Evolutionary conservation across 2,329 filamentous ascomycete species (phyloP).

Genomic region (Huntiella omanensis): DNA sequence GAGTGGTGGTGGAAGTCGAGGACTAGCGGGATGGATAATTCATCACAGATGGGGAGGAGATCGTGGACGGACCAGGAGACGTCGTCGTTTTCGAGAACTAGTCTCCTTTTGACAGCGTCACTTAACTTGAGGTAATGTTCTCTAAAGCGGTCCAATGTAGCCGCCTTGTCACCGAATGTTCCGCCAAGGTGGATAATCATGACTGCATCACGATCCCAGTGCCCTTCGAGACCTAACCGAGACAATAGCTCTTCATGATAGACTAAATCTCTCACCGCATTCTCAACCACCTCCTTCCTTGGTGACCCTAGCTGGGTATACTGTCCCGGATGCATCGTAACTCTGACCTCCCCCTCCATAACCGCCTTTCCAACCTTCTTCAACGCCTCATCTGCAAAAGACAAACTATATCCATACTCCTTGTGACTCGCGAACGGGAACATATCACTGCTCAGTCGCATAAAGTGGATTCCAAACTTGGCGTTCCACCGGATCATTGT

Average conservation of each 20-base stretch:
- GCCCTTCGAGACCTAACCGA: constrained; percentile 56
- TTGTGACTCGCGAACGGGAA: constrained; percentile 87
- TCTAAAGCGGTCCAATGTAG: constrained; percentile 60
- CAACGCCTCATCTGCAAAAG: constrained; percentile 62
- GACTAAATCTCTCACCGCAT: constrained; percentile 61
- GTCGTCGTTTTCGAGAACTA: constrained; percentile 90
- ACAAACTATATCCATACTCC: constrained; percentile 70
- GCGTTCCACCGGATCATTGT: constrained; percentile 90
- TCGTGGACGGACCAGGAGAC: constrained; percentile 88
- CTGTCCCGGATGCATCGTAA: constrained; percentile 82
- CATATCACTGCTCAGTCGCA: constrained; percentile 88
- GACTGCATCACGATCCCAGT: constrained; percentile 67
- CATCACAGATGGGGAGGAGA: constrained; percentile 72
- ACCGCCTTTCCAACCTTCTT: constrained; percentile 60
- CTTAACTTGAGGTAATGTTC: constrained; percentile 52
- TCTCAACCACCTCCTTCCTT: constrained; percentile 54
- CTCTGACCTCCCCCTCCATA: constrained; percentile 59
- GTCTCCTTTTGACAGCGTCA: constrained; percentile 51
- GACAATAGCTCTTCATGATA: constrained; percentile 77
- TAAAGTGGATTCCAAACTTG: constrained; percentile 76
- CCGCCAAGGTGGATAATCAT: constrained; percentile 94
- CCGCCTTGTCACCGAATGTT: constrained; percentile 68
- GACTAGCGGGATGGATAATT: constrained; percentile 82
- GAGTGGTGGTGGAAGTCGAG: constrained; percentile 94
- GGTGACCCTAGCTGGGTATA: constrained; percentile 86